Conservation (phyloP, 139 green algal genomes). For the Coccomyxa sp. region DNA sequence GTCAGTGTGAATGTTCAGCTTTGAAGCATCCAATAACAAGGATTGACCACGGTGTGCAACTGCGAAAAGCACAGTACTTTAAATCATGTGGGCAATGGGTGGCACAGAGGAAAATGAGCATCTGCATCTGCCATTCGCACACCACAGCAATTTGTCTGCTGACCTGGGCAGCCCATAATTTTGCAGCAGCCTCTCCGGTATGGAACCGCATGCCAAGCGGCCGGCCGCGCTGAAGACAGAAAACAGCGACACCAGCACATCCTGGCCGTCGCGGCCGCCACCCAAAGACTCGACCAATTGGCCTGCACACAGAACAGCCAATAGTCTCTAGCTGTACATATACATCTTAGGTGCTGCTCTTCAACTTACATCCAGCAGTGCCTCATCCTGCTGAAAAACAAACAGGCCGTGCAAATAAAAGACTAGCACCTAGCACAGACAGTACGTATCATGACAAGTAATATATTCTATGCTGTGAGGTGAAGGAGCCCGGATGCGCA, state of each 20-base stretch:
- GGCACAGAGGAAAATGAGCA: too few species aligned
- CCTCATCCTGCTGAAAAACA: not conserved
- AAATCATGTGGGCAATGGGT: too few species aligned
- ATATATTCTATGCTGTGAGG: too few species aligned
- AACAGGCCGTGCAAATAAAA: not conserved
- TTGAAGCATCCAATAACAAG: too few species aligned
- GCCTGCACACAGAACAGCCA: not conserved
- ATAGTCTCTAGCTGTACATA: not conserved
- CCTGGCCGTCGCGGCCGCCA: constrained; percentile 32
- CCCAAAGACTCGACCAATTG: constrained; percentile 54
- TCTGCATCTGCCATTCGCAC: too few species aligned
- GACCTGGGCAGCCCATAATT: constrained; percentile 22
- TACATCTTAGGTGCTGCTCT: not conserved
- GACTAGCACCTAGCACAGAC: not conserved
- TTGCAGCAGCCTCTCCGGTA: constrained; percentile 48
- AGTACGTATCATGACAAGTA: too few species aligned
- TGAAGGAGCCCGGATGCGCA: not conserved
- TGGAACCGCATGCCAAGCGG: constrained; percentile 50
- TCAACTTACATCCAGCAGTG: not conserved
- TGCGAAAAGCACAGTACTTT: too few species aligned
- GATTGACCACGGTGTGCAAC: too few species aligned
- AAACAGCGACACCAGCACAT: constrained; percentile 72
- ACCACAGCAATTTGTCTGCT: too few species aligned
- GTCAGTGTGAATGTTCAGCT: too few species aligned
- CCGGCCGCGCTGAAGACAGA: constrained; percentile 30